phyloP scores from a whole-genome alignment of 768 basidiomycete species.

The Termitomyces sp. region DNA sequence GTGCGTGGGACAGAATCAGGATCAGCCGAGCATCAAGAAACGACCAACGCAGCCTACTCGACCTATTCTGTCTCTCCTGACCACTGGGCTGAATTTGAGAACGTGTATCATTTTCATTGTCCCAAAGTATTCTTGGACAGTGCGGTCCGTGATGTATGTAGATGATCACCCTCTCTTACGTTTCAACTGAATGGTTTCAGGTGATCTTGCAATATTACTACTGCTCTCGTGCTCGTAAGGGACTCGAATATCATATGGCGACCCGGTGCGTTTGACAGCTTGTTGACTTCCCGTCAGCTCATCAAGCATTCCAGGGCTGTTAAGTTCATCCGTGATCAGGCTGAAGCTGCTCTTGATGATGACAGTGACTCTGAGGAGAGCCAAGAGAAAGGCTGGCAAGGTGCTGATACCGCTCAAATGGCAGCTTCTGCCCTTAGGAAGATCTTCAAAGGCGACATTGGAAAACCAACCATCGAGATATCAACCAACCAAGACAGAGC shows the following conservation, averaged over 20 bases:
- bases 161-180: background rate
- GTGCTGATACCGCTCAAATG: constrained; percentile 53
- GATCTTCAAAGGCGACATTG: constrained; percentile 54
- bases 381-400: constrained; percentile 24
- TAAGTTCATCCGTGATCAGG: constrained; percentile 86
- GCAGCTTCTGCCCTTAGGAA: constrained; percentile 66
- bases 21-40: constrained; percentile 25
- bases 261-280: constrained; percentile 52
- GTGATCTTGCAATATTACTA: constrained; percentile 88
- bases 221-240: constrained; percentile 69
- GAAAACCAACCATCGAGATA: constrained; percentile 42
- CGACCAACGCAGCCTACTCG: constrained; percentile 47
- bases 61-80: constrained; percentile 62
- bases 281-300: constrained; percentile 4
- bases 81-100: constrained; percentile 81
- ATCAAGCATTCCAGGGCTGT: constrained; percentile 51
- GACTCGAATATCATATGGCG: constrained; percentile 87
- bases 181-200: constrained; percentile 33
- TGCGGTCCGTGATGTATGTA: constrained; percentile 72
- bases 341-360: constrained; percentile 40
- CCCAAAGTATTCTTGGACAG: constrained; percentile 79
- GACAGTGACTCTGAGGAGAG: constrained; percentile 21
- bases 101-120: constrained; percentile 88
- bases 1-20: constrained; percentile 43
- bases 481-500: constrained; percentile 21